Evolutionary conservation across 2,329 filamentous ascomycete genomes (phyloP), one percentile per base, ranked within the genome.

Genomic region (Trichoderma aggressivum): DNA sequence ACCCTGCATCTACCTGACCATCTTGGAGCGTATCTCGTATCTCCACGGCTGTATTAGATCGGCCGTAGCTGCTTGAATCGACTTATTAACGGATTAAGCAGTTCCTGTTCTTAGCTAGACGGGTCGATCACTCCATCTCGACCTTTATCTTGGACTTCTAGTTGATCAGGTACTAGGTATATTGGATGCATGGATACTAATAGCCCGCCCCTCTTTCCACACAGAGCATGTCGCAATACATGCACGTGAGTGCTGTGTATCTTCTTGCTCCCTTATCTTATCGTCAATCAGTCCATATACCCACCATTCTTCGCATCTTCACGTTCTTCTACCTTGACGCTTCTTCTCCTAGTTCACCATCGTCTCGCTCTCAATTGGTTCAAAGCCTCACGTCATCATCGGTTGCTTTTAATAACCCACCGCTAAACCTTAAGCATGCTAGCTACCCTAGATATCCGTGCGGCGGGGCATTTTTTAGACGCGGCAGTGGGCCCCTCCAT

Each of bases 381-480:
- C 47, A 53, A 53, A 53, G 30, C 16, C 56, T 21, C 56, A 59
- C 30, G 56, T 59, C 56, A 59, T 59, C 30, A 43, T 28, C 26
- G n/a, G 24, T 10, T 21, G 26, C 30, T 58, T 32, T 32, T 58
- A 32, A 21, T 59, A 59, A 53, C 18, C 56, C 56, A 1, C 18
- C 56, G 14, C 56, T 59, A 59, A 59, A 24, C 58, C 32, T 7
- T 8, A 61, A 26, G 4, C n/a, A 26, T 16, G 34, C 36, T 62
- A 62, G 34, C 18, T 18, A 39, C 59, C 59, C 10, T 30, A 62
- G 28, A 62, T 24, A 61, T 28, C 59, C 59, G 59, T 47, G 24
- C 24, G 53, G 66, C 66, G 66, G 66, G 65, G 66, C 66, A 69
- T 61, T 60, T 39, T 43, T 69, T 53, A 69, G 56, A 69, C 66